Percentiles rank a stretch among this genome's conserved stretches.
Conservation (phyloP, 2,329 filamentous ascomycete genomes). For the Phialophora verrucosa region DNA sequence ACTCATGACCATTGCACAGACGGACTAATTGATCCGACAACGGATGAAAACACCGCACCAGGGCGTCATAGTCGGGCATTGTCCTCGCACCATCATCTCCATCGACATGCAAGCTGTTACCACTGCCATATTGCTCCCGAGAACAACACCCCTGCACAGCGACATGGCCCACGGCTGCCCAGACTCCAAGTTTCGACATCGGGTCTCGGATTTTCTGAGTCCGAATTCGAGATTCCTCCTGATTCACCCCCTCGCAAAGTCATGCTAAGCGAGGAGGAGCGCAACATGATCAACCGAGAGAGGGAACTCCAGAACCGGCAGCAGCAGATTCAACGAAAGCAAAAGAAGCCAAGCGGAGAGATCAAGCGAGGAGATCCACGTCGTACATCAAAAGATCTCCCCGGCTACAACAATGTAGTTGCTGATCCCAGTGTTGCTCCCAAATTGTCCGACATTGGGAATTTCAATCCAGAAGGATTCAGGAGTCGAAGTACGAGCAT, state of each 20-base stretch:
- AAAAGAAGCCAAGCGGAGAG: slow-evolving; percentile 24
- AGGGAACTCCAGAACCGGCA: slow-evolving; percentile 36
- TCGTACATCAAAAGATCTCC: slow-evolving; percentile 19
- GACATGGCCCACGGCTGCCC: slow-evolving; percentile 36
- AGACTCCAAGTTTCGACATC: slow-evolving; percentile 41
- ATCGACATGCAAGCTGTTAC: slow-evolving; percentile 35
- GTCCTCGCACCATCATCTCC: slow-evolving; percentile 35
- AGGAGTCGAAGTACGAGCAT: background rate
- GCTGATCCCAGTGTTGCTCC: slow-evolving; percentile 21
- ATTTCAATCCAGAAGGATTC: slow-evolving; percentile 15
- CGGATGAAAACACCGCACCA: slow-evolving; percentile 28
- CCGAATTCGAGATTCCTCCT: slow-evolving; percentile 38
- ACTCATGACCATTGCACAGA: slow-evolving; percentile 24
- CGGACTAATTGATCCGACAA: slow-evolving; percentile 1
- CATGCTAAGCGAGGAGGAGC: slow-evolving; percentile 40
- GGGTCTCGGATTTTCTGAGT: slow-evolving; percentile 40
- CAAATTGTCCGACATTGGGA: slow-evolving; percentile 23
- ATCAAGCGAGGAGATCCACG: slow-evolving; percentile 11
- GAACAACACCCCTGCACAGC: slow-evolving; percentile 13
- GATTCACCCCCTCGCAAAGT: slow-evolving; percentile 40
- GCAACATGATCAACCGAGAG: slow-evolving; percentile 39
- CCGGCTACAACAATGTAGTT: slow-evolving; percentile 29
- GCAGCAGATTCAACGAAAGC: slow-evolving; percentile 24
- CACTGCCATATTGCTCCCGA: slow-evolving; percentile 34
- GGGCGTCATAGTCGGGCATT: slow-evolving; percentile 22